phyloP scores from a whole-genome alignment of 208 protist genomes.

The Trypanosoma cruzi region DNA sequence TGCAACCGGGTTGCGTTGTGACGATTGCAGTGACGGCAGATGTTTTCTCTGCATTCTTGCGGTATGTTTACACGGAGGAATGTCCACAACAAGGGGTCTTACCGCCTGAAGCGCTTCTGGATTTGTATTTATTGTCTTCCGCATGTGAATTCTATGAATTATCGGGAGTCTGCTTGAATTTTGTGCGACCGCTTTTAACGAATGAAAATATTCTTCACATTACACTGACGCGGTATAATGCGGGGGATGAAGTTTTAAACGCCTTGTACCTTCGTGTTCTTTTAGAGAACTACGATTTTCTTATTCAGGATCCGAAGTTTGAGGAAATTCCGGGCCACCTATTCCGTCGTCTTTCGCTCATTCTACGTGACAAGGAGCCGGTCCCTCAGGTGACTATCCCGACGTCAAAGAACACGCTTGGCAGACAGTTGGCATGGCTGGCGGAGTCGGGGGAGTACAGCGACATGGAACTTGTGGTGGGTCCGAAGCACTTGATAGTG shows the following conservation, averaged over 20 bases:
- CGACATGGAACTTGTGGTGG: slow-evolving; percentile 79
- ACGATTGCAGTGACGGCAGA: slow-evolving; percentile 72
- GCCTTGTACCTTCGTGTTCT: slow-evolving; percentile 83
- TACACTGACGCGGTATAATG: slow-evolving; percentile 85
- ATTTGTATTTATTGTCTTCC: slow-evolving; percentile 78
- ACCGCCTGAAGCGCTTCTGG: slow-evolving; percentile 74
- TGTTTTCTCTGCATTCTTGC: slow-evolving; percentile 85
- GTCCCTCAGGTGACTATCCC: slow-evolving; percentile 70
- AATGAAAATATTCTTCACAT: slow-evolving; percentile 86
- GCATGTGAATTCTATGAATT: slow-evolving; percentile 89
- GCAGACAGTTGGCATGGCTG: slow-evolving; percentile 78
- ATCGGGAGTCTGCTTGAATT: slow-evolving; percentile 65
- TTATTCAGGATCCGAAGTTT: slow-evolving; percentile 88
- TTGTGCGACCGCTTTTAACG: slow-evolving; percentile 73
- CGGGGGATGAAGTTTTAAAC: slow-evolving; percentile 82
- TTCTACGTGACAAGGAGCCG: slow-evolving; percentile 66
- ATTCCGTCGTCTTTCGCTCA: slow-evolving; percentile 88
- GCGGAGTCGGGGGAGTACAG: slow-evolving; percentile 87
- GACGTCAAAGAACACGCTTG: slow-evolving; percentile 68
- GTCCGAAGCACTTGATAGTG: slow-evolving; percentile 67
- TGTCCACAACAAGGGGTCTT: slow-evolving; percentile 74
- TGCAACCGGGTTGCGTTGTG: slow-evolving; percentile 81
- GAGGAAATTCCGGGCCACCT: slow-evolving; percentile 90
- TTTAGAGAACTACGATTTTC: slow-evolving; percentile 81
- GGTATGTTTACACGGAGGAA: slow-evolving; percentile 90